Conservation (phyloP, 495 filamentous ascomycete species). For the Daldinia concentrica region DNA sequence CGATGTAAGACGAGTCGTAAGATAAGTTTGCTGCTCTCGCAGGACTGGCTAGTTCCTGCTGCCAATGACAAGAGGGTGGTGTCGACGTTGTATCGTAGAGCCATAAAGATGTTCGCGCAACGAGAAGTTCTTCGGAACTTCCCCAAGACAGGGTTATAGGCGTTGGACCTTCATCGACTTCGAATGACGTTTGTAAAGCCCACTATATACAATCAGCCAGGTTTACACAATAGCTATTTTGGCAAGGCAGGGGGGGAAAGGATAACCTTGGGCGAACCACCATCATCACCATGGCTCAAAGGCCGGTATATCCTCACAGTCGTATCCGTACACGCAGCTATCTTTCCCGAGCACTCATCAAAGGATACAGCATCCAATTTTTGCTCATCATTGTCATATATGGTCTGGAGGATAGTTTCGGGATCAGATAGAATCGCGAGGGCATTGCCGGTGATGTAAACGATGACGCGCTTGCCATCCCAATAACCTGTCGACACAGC, state of each 20-base stretch:
- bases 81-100: slow-evolving; percentile 71
- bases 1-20: slow-evolving; percentile 84
- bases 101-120: slow-evolving; percentile 74
- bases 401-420: slow-evolving; percentile 83
- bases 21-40: slow-evolving; percentile 83
- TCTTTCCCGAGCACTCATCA: slow-evolving; percentile 84
- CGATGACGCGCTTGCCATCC: slow-evolving; percentile 81
- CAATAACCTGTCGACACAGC: slow-evolving; percentile 87
- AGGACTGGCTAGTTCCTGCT: slow-evolving; percentile 73
- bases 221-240: slow-evolving; percentile 57
- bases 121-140: slow-evolving; percentile 78
- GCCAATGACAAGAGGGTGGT: slow-evolving; percentile 72
- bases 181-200: slow-evolving; percentile 58
- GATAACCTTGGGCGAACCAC: slow-evolving; percentile 67
- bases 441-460: slow-evolving; percentile 91
- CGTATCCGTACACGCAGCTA: slow-evolving; percentile 74
- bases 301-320: slow-evolving; percentile 82
- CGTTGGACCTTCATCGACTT: slow-evolving; percentile 53
- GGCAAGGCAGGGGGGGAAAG: slow-evolving; percentile 12
- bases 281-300: slow-evolving; percentile 71
- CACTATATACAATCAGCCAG: slow-evolving; percentile 53
- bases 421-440: slow-evolving; percentile 82
- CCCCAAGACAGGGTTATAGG: slow-evolving; percentile 86
- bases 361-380: slow-evolving; percentile 77
- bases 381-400: slow-evolving; percentile 81